Evolutionary conservation across 106 monocot species (phyloP).

Genomic region (Apostasia ramifera): DNA sequence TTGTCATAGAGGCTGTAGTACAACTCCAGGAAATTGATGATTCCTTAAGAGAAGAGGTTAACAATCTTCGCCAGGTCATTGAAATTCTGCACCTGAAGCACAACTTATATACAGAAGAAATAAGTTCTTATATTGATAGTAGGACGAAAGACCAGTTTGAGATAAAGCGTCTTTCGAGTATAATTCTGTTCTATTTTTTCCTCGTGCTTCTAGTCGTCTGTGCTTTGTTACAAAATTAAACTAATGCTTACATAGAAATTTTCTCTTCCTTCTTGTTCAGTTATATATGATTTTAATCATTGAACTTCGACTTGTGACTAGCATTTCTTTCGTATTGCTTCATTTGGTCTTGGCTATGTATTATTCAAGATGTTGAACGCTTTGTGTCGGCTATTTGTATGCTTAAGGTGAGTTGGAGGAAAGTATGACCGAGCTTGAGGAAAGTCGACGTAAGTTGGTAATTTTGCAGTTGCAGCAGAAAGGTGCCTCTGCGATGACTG

Average conservation of each 20-base stretch:
- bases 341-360: too few relatives aligned
- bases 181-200: not conserved
- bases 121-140: slow-evolving; percentile 32
- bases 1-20: slow-evolving; percentile 45
- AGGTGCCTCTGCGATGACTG: slow-evolving; percentile 39
- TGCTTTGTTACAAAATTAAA: not conserved
- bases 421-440: slow-evolving; percentile 92
- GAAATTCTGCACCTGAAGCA: slow-evolving; percentile 61
- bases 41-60: slow-evolving; percentile 44
- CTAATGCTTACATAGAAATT: too few relatives aligned
- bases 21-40: slow-evolving; percentile 62
- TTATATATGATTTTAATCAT: too few relatives aligned
- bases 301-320: too few relatives aligned
- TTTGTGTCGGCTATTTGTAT: not conserved
- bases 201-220: not conserved
- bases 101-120: slow-evolving; percentile 54
- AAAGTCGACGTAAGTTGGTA: slow-evolving; percentile 85
- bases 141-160: slow-evolving; percentile 55
- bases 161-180: slow-evolving; percentile 85
- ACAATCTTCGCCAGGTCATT: slow-evolving; percentile 46
- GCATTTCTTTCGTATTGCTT: too few relatives aligned
- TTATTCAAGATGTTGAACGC: too few relatives aligned
- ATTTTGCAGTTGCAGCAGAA: slow-evolving; percentile 81
- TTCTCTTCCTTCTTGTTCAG: too few relatives aligned
- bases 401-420: slow-evolving; percentile 78